phyloP scores from a whole-genome alignment of 148 eudicot species.

The Rhododendron henanense region DNA sequence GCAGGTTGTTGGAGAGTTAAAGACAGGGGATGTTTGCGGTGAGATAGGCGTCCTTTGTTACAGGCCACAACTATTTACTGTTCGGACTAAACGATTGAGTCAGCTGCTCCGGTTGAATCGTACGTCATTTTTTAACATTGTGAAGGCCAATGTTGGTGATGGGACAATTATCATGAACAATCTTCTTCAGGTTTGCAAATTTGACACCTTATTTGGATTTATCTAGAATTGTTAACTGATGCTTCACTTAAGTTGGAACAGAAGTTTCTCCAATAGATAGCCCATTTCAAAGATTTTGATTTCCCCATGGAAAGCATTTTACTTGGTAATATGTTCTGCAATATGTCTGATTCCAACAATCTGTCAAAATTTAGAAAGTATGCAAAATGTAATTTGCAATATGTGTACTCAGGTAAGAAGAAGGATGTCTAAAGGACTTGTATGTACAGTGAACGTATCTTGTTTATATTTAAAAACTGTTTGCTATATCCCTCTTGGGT shows the following conservation, averaged over 20 bases:
- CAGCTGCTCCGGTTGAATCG: slow-evolving; percentile 73
- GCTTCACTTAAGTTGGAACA: neutral
- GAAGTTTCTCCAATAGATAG: neutral
- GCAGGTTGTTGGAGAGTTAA: slow-evolving; percentile 45
- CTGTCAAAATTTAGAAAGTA: neutral
- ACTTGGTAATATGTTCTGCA: neutral
- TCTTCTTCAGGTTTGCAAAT: slow-evolving; percentile 60
- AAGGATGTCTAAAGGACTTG: neutral
- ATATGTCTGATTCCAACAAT: neutral
- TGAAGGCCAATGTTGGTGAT: slow-evolving; percentile 77
- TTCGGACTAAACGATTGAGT: slow-evolving; percentile 68
- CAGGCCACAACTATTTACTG: slow-evolving; percentile 69
- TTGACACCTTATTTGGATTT: neutral
- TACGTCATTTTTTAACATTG: slow-evolving; percentile 52
- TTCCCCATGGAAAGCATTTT: neutral
- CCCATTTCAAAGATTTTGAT: neutral
- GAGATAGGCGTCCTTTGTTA: slow-evolving; percentile 89
- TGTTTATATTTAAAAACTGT: neutral
- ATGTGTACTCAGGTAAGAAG: neutral
- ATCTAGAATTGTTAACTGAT: neutral
- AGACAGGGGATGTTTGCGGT: slow-evolving; percentile 66
- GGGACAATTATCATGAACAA: slow-evolving; percentile 77
- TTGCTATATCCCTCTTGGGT: neutral
- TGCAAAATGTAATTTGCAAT: neutral
- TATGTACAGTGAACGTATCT: neutral